A percentile compares a stretch with the other conserved stretches of the same genome.
These are phyloP conservation scores for Corrigiola litoralis DNA, from an alignment of 179 eudicot genomes.

Conservation along the genomic window DNA sequence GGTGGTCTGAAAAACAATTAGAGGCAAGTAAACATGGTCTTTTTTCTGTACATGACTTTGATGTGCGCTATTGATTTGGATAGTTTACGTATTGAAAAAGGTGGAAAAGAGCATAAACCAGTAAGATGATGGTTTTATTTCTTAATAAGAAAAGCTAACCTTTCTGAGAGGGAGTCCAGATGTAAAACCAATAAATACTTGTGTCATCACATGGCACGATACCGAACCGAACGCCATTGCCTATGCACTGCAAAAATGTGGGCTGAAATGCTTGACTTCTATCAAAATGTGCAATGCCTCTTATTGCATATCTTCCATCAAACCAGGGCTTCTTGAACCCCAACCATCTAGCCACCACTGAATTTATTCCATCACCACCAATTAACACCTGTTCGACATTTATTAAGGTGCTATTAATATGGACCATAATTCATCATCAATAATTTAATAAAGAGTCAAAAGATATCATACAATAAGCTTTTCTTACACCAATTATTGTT, in stretches of 20 bases:
- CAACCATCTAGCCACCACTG: background rate
- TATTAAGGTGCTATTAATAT: background rate
- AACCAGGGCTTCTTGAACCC: background rate
- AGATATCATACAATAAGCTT: no score
- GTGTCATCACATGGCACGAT: constrained; percentile 3
- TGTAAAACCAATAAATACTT: constrained; percentile 5
- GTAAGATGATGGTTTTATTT: no score
- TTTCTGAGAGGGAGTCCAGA: background rate
- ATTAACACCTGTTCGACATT: background rate
- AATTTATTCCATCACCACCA: background rate
- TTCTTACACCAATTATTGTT: no score
- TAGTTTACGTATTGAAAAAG: no score
- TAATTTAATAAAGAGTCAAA: background rate
- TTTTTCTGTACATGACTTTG: no score
- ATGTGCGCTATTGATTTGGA: no score
- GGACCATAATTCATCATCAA: background rate
- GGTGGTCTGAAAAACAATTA: no score
- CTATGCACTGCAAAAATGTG: background rate
- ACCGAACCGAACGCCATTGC: constrained; percentile 5
- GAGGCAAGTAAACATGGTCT: no score
- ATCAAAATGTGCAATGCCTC: constrained; percentile 6
- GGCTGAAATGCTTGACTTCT: background rate
- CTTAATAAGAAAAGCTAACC: no score
- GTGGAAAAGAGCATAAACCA: no score
- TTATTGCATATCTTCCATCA: constrained; percentile 9